These are phyloP conservation scores for Fraxinus baroniana DNA, from an alignment of 305 asterid species.

Conservation along the genomic window DNA sequence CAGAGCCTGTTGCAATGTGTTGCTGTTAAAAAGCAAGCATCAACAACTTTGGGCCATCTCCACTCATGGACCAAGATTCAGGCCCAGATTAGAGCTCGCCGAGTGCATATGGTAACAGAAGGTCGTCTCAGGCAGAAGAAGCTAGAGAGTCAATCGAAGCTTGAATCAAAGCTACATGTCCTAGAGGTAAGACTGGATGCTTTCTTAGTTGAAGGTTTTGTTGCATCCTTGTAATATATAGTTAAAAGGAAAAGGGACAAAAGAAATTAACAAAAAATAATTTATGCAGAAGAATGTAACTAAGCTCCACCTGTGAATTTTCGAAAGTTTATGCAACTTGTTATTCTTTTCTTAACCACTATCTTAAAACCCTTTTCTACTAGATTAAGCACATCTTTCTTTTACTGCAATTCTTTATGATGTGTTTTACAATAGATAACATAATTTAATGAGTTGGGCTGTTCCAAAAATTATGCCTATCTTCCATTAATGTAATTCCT, in stretches of 20 bases:
- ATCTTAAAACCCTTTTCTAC: background rate
- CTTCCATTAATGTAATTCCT: slow-evolving; percentile 4
- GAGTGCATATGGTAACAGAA: slow-evolving; percentile 70
- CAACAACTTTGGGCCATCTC: slow-evolving; percentile 56
- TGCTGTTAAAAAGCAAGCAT: slow-evolving; percentile 71
- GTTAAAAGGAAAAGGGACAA: slow-evolving; percentile 20
- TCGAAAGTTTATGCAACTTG: background rate
- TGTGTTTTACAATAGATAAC: background rate
- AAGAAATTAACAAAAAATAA: slow-evolving; percentile 12
- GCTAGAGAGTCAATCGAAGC: slow-evolving; percentile 76
- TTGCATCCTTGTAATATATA: background rate
- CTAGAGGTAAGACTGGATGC: slow-evolving; percentile 54
- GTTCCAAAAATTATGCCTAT: background rate
- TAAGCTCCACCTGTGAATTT: background rate
- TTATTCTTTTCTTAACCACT: background rate
- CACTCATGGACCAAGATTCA: slow-evolving; percentile 80
- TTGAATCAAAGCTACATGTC: slow-evolving; percentile 81
- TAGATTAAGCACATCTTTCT: background rate
- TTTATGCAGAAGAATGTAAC: background rate
- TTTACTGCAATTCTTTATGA: background rate
- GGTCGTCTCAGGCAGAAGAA: slow-evolving; percentile 78
- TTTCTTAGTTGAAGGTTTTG: background rate
- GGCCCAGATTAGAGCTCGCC: slow-evolving; percentile 64
- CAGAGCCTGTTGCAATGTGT: slow-evolving; percentile 52
- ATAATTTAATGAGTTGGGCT: background rate